Base-by-base conservation (phyloP, 495 filamentous ascomycete genomes). In the Hypoxylon lienhwacheense region DNA sequence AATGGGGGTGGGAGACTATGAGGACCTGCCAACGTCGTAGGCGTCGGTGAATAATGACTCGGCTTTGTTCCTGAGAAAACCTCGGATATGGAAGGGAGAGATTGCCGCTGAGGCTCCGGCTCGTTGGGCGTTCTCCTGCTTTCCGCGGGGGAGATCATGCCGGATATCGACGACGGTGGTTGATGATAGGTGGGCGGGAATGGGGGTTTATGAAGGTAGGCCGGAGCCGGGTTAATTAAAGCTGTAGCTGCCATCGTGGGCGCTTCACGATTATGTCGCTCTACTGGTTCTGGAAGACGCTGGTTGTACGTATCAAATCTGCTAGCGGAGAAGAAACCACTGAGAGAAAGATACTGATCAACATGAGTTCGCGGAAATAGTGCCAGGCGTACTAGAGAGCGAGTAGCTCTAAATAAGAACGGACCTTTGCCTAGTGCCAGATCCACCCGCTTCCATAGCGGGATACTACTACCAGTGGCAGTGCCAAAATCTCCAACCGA, bases 381-480 rank as follows among this genome's bases (percentile, higher is more conserved):
- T 46, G 35, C 47, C 47, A 44, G 15, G 48, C 50, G 44, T 34
- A 48, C 59, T 48, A 61, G 43, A 58, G 29, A 49, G 37, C 37
- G 31, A 55, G 32, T 39, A 52, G 53, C 52, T 58, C 59, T 43
- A 45, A 31, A 56, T 49, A 57, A 65, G 20, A 65, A 71, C 73
- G 58, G 64, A 79, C 76, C 76, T 79, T 74, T 75, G 70, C 66
- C 73, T 74, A 66, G 65, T 62, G 55, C 70, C 68, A 68, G 66
- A 66, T 57, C 74, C 74, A 60, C 73, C 76, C 73, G 66, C 69
- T 74, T 77, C 76, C 76, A 79, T 79, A 73, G 69, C 76, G 74
- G 68, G 72, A 66, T n/a, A n/a, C 61, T 62, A 45, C 63, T 47
- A 58, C 66, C 59, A 61, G 60, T 52, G 36, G 41, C 53, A 49